Evolutionary conservation across 495 filamentous ascomycete species (phyloP).

Genomic region (Penicillium ucsense): DNA sequence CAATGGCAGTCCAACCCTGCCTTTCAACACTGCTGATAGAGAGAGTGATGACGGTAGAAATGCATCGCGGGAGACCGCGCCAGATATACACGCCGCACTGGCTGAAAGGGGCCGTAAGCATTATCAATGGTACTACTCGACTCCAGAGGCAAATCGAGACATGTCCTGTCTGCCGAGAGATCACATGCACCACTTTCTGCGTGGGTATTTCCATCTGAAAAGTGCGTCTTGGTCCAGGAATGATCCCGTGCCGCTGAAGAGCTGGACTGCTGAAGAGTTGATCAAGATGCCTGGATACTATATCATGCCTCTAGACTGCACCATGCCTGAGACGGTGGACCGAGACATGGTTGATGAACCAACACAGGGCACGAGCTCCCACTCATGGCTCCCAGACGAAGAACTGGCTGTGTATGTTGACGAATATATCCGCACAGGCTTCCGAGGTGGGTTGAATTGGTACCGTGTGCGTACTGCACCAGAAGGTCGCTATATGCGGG

Average conservation of each 20-base stretch:
- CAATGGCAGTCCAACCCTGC: conserved; percentile 36
- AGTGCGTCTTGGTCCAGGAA: conserved; percentile 51
- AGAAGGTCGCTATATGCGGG: conserved; percentile 28
- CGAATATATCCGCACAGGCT: conserved; percentile 56
- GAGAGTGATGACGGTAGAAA: conserved; percentile 4
- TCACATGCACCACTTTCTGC: conserved; percentile 47
- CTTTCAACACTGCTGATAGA: conserved; percentile 38
- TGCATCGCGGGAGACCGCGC: conserved; percentile 11
- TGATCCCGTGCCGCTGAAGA: conserved; percentile 39
- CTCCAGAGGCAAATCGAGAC: conserved; percentile 41
- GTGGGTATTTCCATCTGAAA: conserved; percentile 62
- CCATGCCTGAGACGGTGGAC: conserved; percentile 49
- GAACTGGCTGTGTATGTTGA: conserved; percentile 50
- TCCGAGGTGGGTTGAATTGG: conserved; percentile 64
- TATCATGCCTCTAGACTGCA: conserved; percentile 49
- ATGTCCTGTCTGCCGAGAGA: conserved; percentile 42
- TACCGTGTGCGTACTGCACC: conserved; percentile 50
- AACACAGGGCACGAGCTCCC: conserved; percentile 10
- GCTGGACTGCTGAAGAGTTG: conserved; percentile 46
- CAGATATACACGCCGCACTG: conserved; percentile 42
- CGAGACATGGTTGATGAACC: conserved; percentile 44
- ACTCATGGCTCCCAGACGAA: conserved; percentile 43
- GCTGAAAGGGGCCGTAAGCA: conserved; percentile 48
- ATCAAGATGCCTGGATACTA: conserved; percentile 57
- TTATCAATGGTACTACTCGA: conserved; percentile 64